Conservation (phyloP, 129 eudicot genomes). For the Pittosporum tobira region DNA sequence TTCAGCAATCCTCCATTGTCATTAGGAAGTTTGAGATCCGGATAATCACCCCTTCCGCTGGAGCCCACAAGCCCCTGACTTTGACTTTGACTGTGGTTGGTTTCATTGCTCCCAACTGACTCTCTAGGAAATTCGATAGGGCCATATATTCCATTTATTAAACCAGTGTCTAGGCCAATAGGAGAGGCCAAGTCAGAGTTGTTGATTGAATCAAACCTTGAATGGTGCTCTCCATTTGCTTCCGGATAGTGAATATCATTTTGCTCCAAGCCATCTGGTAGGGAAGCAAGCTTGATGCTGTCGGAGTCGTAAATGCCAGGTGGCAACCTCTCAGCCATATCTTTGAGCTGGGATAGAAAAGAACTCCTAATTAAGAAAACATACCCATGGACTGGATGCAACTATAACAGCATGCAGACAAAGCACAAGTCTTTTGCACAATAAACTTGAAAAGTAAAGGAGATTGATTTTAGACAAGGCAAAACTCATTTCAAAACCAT, state of each 20-base stretch:
- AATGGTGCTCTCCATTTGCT: constrained; percentile 30
- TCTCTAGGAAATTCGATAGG: constrained; percentile 30
- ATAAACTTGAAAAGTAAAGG: background rate
- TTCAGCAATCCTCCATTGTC: constrained; percentile 28
- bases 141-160: constrained; percentile 22
- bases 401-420: background rate
- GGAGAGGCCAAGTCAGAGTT: constrained; percentile 27
- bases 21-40: constrained; percentile 33
- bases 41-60: constrained; percentile 38
- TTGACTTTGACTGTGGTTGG: constrained; percentile 17
- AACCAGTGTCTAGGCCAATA: constrained; percentile 19
- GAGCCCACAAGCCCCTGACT: constrained; percentile 22
- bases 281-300: constrained; percentile 28
- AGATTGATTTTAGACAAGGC: too few species aligned
- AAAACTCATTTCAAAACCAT: too few species aligned
- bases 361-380: background rate
- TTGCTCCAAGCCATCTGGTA: constrained; percentile 52
- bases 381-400: too few species aligned
- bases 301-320: constrained; percentile 72
- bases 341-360: constrained; percentile 55
- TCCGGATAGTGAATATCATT: constrained; percentile 36
- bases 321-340: constrained; percentile 89
- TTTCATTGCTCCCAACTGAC: constrained; percentile 29
- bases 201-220: constrained; percentile 25
- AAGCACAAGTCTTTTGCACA: too few species aligned